These are phyloP conservation scores for Cercophora sp. DNA, from an alignment of 495 filamentous ascomycete species.

Conservation along the genomic window DNA sequence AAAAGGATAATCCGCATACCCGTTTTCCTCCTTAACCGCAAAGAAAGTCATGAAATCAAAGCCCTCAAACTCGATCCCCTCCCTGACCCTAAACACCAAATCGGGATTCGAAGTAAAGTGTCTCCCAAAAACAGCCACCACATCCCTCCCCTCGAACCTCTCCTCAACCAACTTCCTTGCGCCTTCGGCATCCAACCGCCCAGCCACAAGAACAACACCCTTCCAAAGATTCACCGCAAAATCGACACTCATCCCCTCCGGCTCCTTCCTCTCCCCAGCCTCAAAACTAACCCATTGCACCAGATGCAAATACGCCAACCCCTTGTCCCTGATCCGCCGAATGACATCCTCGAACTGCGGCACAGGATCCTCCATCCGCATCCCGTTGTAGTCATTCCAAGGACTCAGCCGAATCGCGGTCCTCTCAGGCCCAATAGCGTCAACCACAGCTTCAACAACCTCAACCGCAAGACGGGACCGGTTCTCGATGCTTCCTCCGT, in stretches of 20 bases:
- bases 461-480: slow-evolving; percentile 62
- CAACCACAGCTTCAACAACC: slow-evolving; percentile 56
- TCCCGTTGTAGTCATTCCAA: slow-evolving; percentile 62
- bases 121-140: slow-evolving; percentile 57
- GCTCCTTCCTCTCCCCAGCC: slow-evolving; percentile 31
- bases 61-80: slow-evolving; percentile 50
- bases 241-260: slow-evolving; percentile 45
- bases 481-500: slow-evolving; percentile 70
- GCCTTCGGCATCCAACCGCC: slow-evolving; percentile 54
- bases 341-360: slow-evolving; percentile 61
- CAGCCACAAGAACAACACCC: slow-evolving; percentile 40
- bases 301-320: slow-evolving; percentile 63
- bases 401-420: slow-evolving; percentile 63
- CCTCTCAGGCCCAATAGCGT: slow-evolving; percentile 61
- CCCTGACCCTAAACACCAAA: slow-evolving; percentile 57
- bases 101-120: slow-evolving; percentile 70
- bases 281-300: slow-evolving; percentile 52
- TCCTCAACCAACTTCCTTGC: slow-evolving; percentile 51
- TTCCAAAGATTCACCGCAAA: slow-evolving; percentile 50
- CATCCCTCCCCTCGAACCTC: slow-evolving; percentile 45
- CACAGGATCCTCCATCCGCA: slow-evolving; percentile 60
- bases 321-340: slow-evolving; percentile 44
- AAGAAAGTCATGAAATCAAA: slow-evolving; percentile 64
- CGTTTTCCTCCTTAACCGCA: slow-evolving; percentile 40
- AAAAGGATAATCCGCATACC: slow-evolving; percentile 53